These are phyloP conservation scores for Bombardia bombarda DNA, from an alignment of 495 filamentous ascomycete species.

Conservation along the genomic window DNA sequence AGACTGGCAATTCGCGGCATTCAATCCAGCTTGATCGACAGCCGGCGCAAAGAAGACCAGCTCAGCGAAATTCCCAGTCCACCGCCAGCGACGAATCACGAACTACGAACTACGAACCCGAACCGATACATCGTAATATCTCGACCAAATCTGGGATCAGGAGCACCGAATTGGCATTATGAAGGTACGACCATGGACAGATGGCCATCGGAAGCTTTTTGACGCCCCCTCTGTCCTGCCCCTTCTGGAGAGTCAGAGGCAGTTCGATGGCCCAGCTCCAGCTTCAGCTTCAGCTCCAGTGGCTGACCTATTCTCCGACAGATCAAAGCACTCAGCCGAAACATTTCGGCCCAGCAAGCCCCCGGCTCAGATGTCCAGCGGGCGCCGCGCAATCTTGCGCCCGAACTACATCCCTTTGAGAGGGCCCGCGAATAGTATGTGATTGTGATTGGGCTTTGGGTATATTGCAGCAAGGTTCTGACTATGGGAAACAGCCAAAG, in stretches of 20 bases:
- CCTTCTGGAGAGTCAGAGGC: no score
- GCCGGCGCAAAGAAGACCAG: background rate
- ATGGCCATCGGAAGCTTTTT: background rate
- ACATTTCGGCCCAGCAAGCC: constrained; percentile 66
- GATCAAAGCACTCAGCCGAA: constrained; percentile 85
- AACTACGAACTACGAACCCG: background rate
- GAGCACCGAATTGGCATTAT: constrained; percentile 5
- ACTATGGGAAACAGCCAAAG: constrained; percentile 13
- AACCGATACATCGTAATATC: background rate
- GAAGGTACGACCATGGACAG: constrained; percentile 13
- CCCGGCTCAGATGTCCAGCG: constrained; percentile 59
- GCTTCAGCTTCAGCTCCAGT: background rate
- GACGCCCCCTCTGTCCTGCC: background rate
- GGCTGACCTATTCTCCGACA: constrained; percentile 24
- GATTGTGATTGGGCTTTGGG: no score
- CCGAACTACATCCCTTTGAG: constrained; percentile 90
- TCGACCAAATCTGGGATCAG: background rate
- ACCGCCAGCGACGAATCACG: no score
- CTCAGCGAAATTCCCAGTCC: background rate
- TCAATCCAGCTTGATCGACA: background rate
- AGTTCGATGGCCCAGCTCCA: no score
- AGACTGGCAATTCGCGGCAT: background rate
- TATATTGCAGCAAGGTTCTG: background rate
- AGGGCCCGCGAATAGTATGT: constrained; percentile 75
- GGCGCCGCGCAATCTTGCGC: constrained; percentile 72